These are phyloP conservation scores for Fraxinus greggii DNA, from an alignment of 305 asterid species.

Conservation along the genomic window DNA sequence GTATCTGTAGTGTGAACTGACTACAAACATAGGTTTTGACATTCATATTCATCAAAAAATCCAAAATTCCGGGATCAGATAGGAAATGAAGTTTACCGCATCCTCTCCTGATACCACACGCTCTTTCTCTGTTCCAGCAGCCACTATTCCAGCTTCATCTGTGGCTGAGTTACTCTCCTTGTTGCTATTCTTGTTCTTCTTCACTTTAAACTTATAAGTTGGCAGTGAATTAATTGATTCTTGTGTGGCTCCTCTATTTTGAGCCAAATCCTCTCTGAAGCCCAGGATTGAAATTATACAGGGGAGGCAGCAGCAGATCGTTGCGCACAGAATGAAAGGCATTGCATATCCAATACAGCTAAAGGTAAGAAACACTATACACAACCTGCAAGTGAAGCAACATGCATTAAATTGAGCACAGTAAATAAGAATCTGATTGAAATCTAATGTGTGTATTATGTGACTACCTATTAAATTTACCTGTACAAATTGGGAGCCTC, in stretches of 20 bases:
- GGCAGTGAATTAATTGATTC: slow-evolving; percentile 90
- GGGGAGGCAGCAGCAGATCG: slow-evolving; percentile 98
- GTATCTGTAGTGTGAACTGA: not conserved
- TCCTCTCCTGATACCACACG: slow-evolving; percentile 83
- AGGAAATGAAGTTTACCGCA: slow-evolving; percentile 59
- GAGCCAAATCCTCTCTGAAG: slow-evolving; percentile 76
- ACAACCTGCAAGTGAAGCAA: slow-evolving; percentile 55
- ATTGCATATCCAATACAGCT: slow-evolving; percentile 97
- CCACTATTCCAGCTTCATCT: slow-evolving; percentile 78
- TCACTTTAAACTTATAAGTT: slow-evolving; percentile 75
- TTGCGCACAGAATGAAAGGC: slow-evolving; percentile 95
- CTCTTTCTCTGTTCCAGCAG: slow-evolving; percentile 87
- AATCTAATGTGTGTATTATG: not conserved
- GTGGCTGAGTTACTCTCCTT: slow-evolving; percentile 17
- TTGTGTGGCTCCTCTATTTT: slow-evolving; percentile 86
- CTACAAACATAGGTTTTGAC: not conserved
- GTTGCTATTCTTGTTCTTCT: slow-evolving; percentile 27
- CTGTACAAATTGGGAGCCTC: slow-evolving; percentile 93
- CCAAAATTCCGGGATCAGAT: not conserved
- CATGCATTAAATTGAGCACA: slow-evolving; percentile 1
- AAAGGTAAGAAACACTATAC: slow-evolving; percentile 86
- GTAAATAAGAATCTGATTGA: not conserved
- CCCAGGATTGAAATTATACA: slow-evolving; percentile 89
- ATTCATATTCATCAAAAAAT: not conserved
- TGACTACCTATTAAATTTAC: slow-evolving; percentile 31